Evolutionary conservation across 2,329 filamentous ascomycete genomes (phyloP), one percentile per base, ranked within the genome.

Genomic region (Hypomyces perniciosus): DNA sequence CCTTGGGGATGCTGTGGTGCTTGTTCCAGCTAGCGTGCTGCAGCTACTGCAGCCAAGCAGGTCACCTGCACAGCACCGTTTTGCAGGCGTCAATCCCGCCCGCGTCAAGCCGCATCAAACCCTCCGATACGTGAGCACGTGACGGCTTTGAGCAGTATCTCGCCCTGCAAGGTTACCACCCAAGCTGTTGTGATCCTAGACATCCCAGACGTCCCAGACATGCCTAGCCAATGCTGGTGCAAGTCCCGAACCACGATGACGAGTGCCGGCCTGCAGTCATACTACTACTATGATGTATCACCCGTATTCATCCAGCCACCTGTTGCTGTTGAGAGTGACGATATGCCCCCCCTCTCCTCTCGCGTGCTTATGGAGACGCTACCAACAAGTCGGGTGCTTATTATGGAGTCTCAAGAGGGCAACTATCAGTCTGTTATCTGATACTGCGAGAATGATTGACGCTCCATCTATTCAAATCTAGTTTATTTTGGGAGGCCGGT

Each of bases 1-100:
- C 12, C 12, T 35, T 8, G 33, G 33, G 33, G 33, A 12, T 8
- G 33, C 8, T 35, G 33, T 20, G 20, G 20, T 20, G 20, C 20
- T 20, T 20, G 20, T 20, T 20, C 20, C 20, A 20, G 20, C 20
- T 20, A 20, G 20, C 20, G 20, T 34, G 39, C 52, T 52, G 46
- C 48, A 40, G 47, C 43, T 50, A 48, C 51, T 54, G 51, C 55
- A 51, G 51, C 44, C 53, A 46, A 47, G 48, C 29, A 50, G 56
- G 56, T 58, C 56, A 58, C 51, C 56, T 58, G 56, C 55, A 53
- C 55, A 51, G 54, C 52, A 54, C 55, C 44, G 54, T 58, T 57
- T 57, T 35, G 12, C 43, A 45, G 43, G 43, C 28, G 9, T 26
- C 39, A 26, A 28, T 20, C 28, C 28, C 7, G 41, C 41, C 41